Conservation (phyloP, 2,329 filamentous ascomycete species). For the Calonectria hongkongensis region DNA sequence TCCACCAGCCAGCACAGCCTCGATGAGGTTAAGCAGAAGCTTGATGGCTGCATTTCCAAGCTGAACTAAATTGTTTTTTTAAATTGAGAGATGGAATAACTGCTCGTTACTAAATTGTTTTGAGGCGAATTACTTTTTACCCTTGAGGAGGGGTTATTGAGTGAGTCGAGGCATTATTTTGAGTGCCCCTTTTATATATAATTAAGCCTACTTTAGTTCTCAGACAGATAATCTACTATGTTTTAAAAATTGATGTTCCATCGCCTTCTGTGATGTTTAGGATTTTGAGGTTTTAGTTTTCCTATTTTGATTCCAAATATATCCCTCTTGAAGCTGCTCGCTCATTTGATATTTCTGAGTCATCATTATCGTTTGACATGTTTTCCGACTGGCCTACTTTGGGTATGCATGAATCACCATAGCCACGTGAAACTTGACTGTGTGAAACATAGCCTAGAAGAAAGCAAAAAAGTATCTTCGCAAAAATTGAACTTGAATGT, state of each 20-base stretch:
- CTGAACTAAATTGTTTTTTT: background rate
- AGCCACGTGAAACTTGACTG: no score
- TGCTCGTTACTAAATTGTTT: constrained; percentile 22
- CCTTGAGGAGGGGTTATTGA: constrained; percentile 21
- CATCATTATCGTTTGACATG: no score
- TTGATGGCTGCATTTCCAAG: constrained; percentile 16
- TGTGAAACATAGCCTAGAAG: no score
- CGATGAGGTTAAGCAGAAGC: constrained; percentile 14
- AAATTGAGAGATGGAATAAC: background rate
- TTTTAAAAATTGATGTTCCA: background rate
- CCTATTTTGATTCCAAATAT: no score
- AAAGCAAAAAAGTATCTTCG: no score
- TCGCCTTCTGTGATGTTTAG: background rate
- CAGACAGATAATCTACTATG: constrained; percentile 16
- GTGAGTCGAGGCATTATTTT: constrained; percentile 7
- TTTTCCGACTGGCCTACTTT: no score
- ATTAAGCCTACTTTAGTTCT: constrained; percentile 19
- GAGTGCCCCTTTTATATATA: constrained; percentile 14
- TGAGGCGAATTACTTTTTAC: constrained; percentile 6
- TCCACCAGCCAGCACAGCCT: constrained; percentile 18
- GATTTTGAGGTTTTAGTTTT: background rate
- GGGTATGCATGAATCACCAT: no score
- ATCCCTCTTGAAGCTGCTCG: no score
- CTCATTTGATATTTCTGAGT: no score
- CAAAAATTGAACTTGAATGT: no score